Percentiles rank a stretch among this genome's conserved stretches.
These are phyloP conservation scores for Rhododendron mucronatum DNA, from an alignment of 148 eudicot genomes.

Conservation along the genomic window DNA sequence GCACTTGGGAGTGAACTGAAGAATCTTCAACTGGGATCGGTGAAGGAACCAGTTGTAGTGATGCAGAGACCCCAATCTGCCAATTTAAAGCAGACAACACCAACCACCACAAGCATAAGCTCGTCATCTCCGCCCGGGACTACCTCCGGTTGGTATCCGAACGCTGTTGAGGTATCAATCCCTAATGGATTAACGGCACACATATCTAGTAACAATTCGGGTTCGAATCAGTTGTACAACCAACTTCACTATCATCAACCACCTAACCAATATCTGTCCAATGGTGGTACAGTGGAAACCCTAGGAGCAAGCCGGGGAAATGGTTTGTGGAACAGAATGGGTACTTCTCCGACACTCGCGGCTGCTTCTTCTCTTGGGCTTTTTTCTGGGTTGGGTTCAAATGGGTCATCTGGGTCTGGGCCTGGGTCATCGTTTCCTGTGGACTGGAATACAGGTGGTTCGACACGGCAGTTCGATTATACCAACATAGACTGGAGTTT, in stretches of 20 bases:
- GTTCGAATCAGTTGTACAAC: slow-evolving; percentile 49
- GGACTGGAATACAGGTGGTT: slow-evolving; percentile 78
- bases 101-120: slow-evolving; percentile 36
- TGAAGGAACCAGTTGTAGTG: slow-evolving; percentile 70
- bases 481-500: slow-evolving; percentile 85
- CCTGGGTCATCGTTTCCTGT: slow-evolving; percentile 45
- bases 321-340: slow-evolving; percentile 42
- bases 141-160: slow-evolving; percentile 56
- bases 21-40: slow-evolving; percentile 54
- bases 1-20: slow-evolving; percentile 53
- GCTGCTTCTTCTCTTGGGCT: slow-evolving; percentile 87
- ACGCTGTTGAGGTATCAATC: slow-evolving; percentile 38
- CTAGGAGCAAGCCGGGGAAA: slow-evolving; percentile 29
- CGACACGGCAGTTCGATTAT: slow-evolving; percentile 61
- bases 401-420: slow-evolving; percentile 54
- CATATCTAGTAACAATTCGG: slow-evolving; percentile 38
- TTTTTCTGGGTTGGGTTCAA: slow-evolving; percentile 62
- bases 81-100: slow-evolving; percentile 41
- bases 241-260: slow-evolving; percentile 49
- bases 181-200: slow-evolving; percentile 43
- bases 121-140: slow-evolving; percentile 49
- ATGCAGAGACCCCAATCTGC: slow-evolving; percentile 80
- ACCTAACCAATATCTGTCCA: slow-evolving; percentile 40
- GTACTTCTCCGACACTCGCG: slow-evolving; percentile 54
- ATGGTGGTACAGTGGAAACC: slow-evolving; percentile 41